Evolutionary conservation across 169 alveolate genomes (phyloP), one percentile per base, ranked within the genome.

Genomic region (Cryptosporidium xiaoi): DNA sequence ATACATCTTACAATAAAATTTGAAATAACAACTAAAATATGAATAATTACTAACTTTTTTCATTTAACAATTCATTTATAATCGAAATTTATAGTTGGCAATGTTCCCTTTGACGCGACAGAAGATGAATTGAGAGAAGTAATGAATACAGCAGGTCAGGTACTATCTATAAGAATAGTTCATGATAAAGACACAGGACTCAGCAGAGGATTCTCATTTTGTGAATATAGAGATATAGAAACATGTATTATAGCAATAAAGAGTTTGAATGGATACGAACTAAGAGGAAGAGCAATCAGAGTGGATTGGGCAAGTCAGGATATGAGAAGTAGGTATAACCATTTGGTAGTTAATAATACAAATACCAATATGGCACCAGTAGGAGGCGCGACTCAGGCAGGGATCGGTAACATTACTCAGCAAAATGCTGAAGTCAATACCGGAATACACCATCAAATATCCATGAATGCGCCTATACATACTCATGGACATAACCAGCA

Each of bases 181-280:
- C 90, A 91, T 82, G 93, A 91, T 51, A 66, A 87, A 2, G 93
- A 91, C 68, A 91, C 91, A 8, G 91, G 91, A 51, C 34, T 84
- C n/a, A 91, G 93, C 55, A 85, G 91, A 44, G 93, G 93, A 15
- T 91, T 91, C 77, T 91, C 93, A 24, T 91, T 91, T 50, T 91
- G 93, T 65, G 93, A 91, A 64, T 91, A 91, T 65, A 85, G 90
- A 33, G 93, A 91, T 83, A 40, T 91, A 1, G 93, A 91, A 34
- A 91, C 93, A 2, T 91, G 93, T 55, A 84, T 91, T 64, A 31
- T 91, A 68, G 93, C 93, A 0, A 53, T 91, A 12, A 84, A 84
- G 56, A 82, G 90, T 40, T 50, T 91, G 16, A 91, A 91, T 34
- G 93, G 93, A 7, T 91, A 84, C 66, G 93, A 91, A 64, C 36